Evolutionary conservation across 108 stramenopile species (phyloP).

Genomic region (Skeletonema grethae): DNA sequence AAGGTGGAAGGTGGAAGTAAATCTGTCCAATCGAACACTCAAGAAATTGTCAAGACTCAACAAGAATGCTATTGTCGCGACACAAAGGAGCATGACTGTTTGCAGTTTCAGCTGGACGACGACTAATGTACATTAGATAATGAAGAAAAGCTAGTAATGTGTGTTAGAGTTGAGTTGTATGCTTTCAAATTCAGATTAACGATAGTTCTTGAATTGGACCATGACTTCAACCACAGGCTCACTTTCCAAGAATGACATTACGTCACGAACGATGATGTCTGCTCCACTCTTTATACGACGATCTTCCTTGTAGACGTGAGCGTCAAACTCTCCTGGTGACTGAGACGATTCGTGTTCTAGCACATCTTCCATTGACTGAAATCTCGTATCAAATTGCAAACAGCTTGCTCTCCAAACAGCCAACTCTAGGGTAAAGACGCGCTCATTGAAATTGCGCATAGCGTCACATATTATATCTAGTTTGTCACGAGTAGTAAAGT

Average conservation of each 20-base stretch:
- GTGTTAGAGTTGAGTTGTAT: not conserved
- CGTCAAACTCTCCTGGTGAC: conserved; percentile 16
- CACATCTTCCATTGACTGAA: conserved; percentile 21
- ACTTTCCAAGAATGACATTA: conserved; percentile 61
- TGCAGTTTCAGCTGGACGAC: no score
- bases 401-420: conserved; percentile 61
- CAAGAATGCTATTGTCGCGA: no score
- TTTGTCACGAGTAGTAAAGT: conserved; percentile 62
- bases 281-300: conserved; percentile 58
- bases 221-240: conserved; percentile 57
- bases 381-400: conserved; percentile 23
- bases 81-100: no score
- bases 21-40: no score
- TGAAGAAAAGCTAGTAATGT: no score
- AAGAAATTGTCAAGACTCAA: no score
- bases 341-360: conserved; percentile 19
- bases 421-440: conserved; percentile 54
- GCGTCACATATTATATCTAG: conserved; percentile 53
- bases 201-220: conserved; percentile 25
- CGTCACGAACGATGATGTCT: conserved; percentile 62
- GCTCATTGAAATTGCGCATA: conserved; percentile 44
- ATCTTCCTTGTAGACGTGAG: conserved; percentile 42
- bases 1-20: no score
- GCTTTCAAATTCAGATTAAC: not conserved
- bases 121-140: no score